Conservation (phyloP, 2,329 filamentous ascomycete genomes). For the Juglanconis oblonga region DNA sequence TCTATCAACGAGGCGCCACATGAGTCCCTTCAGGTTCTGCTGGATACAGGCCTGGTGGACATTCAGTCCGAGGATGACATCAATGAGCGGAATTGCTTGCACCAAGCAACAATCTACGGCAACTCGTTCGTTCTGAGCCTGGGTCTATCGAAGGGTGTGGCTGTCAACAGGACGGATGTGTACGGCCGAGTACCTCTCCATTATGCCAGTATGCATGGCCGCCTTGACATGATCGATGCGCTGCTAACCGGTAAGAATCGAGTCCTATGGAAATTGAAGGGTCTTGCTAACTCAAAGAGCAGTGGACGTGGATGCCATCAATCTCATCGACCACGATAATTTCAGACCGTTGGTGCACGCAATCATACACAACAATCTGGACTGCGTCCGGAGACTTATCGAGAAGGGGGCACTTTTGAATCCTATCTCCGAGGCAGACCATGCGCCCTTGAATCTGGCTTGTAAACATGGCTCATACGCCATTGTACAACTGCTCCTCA, state of each 20-base stretch:
- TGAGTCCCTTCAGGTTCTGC: conserved; percentile 69
- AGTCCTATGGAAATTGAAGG: background rate
- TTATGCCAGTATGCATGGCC: conserved; percentile 93
- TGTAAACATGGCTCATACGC: conserved; percentile 87
- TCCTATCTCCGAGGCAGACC: conserved; percentile 80
- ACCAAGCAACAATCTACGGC: conserved; percentile 94
- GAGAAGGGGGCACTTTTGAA: conserved; percentile 79
- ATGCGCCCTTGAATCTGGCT: conserved; percentile 90
- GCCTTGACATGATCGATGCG: conserved; percentile 75
- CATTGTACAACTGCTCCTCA: conserved; percentile 81
- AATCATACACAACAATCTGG: conserved; percentile 81
- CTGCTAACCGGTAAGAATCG: conserved; percentile 58
- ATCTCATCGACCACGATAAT: conserved; percentile 92
- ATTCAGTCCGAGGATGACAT: conserved; percentile 96
- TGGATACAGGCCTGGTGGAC: conserved; percentile 80
- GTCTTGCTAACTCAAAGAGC: background rate
- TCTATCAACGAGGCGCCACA: conserved; percentile 83
- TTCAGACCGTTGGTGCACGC: conserved; percentile 95
- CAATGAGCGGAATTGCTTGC: conserved; percentile 93
- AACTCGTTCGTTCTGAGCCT: conserved; percentile 74
- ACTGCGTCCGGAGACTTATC: conserved; percentile 77
- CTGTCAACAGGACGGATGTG: conserved; percentile 79
- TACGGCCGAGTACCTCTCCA: conserved; percentile 92
- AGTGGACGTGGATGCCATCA: conserved; percentile 66
- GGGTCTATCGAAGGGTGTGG: conserved; percentile 72